Conservation (phyloP, 2,329 filamentous ascomycete species). For the Fusarium sp. region DNA sequence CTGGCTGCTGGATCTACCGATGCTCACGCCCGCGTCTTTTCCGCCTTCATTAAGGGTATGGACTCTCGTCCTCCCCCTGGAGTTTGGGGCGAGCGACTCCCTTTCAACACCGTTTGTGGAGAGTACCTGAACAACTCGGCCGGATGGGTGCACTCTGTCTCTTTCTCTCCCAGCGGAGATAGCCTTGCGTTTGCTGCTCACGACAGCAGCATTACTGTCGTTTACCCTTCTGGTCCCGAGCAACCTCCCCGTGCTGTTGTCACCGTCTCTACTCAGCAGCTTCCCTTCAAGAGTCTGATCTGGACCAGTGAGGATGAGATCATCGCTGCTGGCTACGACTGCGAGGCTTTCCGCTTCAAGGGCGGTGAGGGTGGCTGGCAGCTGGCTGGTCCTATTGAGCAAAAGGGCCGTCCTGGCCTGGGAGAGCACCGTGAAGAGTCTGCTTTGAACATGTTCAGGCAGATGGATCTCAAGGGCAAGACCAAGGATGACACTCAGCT, state of each 20-base stretch:
- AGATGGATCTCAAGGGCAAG: constrained; percentile 99
- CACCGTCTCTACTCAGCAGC: constrained; percentile 86
- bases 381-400: constrained; percentile 82
- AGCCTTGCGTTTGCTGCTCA: constrained; percentile 95
- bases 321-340: constrained; percentile 91
- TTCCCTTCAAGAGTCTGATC: constrained; percentile 92
- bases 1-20: constrained; percentile 96
- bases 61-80: constrained; percentile 86
- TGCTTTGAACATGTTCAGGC: constrained; percentile 96
- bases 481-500: constrained; percentile 91
- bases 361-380: constrained; percentile 86
- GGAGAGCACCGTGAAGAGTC: constrained; percentile 83
- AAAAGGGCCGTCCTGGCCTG: constrained; percentile 71
- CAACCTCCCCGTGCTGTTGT: constrained; percentile 91
- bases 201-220: constrained; percentile 95
- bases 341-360: constrained; percentile 88
- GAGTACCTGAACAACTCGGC: constrained; percentile 96
- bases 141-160: constrained; percentile 94
- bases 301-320: constrained; percentile 95
- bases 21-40: constrained; percentile 94
- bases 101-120: constrained; percentile 98
- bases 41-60: constrained; percentile 94
- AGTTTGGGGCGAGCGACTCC: constrained; percentile 93
- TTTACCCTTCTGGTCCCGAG: constrained; percentile 92
- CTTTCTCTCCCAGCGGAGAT: constrained; percentile 91